A percentile compares a stretch with the other conserved stretches of the same genome.
Conservation (phyloP, 345 rosid genomes). For the Eucalyptus guilfoylei region DNA sequence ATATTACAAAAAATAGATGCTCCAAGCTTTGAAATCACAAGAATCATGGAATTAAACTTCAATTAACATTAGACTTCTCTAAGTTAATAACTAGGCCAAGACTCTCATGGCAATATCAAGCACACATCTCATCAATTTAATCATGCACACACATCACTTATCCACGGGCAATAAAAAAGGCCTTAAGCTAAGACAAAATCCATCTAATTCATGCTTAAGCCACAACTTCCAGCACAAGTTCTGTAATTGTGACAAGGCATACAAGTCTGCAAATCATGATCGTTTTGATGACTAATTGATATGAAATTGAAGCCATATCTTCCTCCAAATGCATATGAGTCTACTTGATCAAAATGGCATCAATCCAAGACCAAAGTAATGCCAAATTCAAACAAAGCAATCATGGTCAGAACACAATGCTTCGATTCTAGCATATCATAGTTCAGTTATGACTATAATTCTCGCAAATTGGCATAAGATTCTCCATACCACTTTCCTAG, state of each 20-base stretch:
- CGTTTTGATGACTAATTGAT: not conserved
- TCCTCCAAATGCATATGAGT: not conserved
- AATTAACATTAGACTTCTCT: no score
- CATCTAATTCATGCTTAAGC: not conserved
- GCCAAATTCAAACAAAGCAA: no score
- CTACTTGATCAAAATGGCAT: not conserved
- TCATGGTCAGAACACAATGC: not conserved
- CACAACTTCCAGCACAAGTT: not conserved
- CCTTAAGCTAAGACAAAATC: not conserved
- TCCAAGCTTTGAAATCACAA: no score
- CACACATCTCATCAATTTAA: no score
- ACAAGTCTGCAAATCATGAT: not conserved
- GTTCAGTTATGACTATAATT: no score
- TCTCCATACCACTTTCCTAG: not conserved
- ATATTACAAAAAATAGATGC: no score
- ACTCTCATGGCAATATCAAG: no score
- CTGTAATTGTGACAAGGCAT: not conserved
- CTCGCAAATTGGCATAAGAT: not conserved
- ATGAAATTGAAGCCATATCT: not conserved
- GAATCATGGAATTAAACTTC: not conserved
- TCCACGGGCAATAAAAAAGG: no score
- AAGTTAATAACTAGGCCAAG: no score
- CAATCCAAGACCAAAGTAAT: no score
- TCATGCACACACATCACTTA: no score
- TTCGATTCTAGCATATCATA: no score